phyloP scores from a whole-genome alignment of 73 alveolate genomes.

The Stentor coeruleus region DNA sequence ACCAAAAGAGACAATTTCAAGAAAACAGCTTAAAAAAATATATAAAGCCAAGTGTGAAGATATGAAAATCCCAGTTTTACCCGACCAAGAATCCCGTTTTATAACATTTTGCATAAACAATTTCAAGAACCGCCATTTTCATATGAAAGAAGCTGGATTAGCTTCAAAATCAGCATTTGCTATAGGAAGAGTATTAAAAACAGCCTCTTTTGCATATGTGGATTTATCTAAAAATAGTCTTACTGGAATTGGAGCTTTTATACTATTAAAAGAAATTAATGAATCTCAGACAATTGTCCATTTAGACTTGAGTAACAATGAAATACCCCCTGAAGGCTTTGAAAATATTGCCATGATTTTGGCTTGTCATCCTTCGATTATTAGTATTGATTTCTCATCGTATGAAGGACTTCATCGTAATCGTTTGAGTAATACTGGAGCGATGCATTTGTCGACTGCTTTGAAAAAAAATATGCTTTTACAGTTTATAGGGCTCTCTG shows the following conservation, averaged over 20 bases:
- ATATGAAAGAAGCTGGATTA: neutral
- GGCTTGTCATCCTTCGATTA: slow-evolving; percentile 14
- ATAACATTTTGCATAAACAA: neutral
- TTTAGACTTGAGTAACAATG: slow-evolving; percentile 42
- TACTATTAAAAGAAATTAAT: slow-evolving; percentile 10
- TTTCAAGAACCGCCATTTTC: neutral
- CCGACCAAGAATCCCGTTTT: slow-evolving; percentile 26
- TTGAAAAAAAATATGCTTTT: slow-evolving; percentile 32
- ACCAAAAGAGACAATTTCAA: too few relatives aligned
- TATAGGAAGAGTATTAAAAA: neutral
- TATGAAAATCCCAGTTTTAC: slow-evolving; percentile 24
- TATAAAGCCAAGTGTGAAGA: slow-evolving; percentile 28
- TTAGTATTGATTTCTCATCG: slow-evolving; percentile 33
- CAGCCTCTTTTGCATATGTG: slow-evolving; percentile 2
- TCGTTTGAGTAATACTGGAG: slow-evolving; percentile 30
- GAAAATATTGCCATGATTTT: slow-evolving; percentile 19
- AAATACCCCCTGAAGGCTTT: slow-evolving; percentile 41
- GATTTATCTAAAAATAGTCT: slow-evolving; percentile 26
- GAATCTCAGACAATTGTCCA: slow-evolving; percentile 30
- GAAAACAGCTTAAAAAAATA: neutral
- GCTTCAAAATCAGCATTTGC: neutral
- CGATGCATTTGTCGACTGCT: slow-evolving; percentile 24
- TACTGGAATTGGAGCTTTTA: slow-evolving; percentile 35
- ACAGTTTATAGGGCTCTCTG: slow-evolving; percentile 30
- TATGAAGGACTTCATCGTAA: slow-evolving; percentile 48